A percentile compares a stretch with the other conserved stretches of the same genome.
These are phyloP conservation scores for Pyropia yezoensis DNA, from an alignment of 23 red algal genomes.

Conservation along the genomic window DNA sequence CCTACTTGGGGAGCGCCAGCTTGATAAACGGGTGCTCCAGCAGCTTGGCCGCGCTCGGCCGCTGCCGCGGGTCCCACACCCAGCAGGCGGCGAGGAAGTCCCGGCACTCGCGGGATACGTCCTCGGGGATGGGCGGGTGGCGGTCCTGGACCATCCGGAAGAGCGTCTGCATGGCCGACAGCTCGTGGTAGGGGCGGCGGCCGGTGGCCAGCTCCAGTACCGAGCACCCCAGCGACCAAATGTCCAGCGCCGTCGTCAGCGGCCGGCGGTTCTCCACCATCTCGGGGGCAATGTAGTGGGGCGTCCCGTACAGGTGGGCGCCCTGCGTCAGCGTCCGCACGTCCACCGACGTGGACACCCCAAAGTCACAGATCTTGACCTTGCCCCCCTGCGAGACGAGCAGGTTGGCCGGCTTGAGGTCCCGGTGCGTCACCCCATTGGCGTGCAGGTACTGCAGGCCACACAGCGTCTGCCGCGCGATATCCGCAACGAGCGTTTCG, in stretches of 20 bases:
- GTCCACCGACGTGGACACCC: slow-evolving; percentile 41
- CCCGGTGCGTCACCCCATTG: slow-evolving; percentile 56
- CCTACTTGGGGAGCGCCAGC: no score
- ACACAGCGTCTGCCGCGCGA: slow-evolving; percentile 59
- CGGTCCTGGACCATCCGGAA: slow-evolving; percentile 45
- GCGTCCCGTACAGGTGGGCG: slow-evolving; percentile 39
- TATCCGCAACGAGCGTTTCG: slow-evolving; percentile 58
- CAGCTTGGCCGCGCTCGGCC: slow-evolving; percentile 32
- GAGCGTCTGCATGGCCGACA: slow-evolving; percentile 19
- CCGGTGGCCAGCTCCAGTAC: slow-evolving; percentile 51
- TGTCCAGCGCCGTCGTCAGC: slow-evolving; percentile 44
- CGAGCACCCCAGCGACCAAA: slow-evolving; percentile 59
- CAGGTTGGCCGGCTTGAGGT: slow-evolving; percentile 73
- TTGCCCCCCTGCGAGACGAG: slow-evolving; percentile 32
- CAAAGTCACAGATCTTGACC: slow-evolving; percentile 76
- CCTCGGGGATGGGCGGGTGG: slow-evolving; percentile 32
- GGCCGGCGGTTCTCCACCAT: slow-evolving; percentile 48
- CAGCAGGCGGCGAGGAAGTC: slow-evolving; percentile 51
- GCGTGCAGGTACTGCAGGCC: slow-evolving; percentile 61
- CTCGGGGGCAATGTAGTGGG: slow-evolving; percentile 67
- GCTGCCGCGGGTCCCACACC: slow-evolving; percentile 41
- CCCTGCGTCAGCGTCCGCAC: slow-evolving; percentile 48
- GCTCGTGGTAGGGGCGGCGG: slow-evolving; percentile 47
- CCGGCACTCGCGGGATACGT: slow-evolving; percentile 3
- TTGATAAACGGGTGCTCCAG: slow-evolving; percentile 23